A percentile compares a stretch with the other conserved stretches of the same genome.
Evolutionary conservation across 2,329 filamentous ascomycete genomes (phyloP).

Genomic region (Fusarium brevicatenulatum): DNA sequence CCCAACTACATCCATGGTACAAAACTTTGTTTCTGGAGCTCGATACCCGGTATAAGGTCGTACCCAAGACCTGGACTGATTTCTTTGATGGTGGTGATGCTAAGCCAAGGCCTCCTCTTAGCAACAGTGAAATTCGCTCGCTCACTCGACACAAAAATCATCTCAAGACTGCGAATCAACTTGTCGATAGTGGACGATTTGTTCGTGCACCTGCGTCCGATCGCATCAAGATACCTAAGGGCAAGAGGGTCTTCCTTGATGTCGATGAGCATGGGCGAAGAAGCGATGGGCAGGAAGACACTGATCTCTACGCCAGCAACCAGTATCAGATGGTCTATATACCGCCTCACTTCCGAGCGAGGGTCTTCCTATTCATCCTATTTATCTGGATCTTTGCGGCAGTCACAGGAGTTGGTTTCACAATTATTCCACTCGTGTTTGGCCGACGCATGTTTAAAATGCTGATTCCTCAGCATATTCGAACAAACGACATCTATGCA

Average conservation of each 20-base stretch:
- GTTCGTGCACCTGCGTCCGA: slow-evolving; percentile 95
- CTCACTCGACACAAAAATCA: slow-evolving; percentile 54
- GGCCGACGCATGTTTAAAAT: slow-evolving; percentile 81
- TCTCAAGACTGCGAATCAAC: slow-evolving; percentile 60
- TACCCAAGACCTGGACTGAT: slow-evolving; percentile 67
- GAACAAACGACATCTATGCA: slow-evolving; percentile 94
- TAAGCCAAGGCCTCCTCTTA: slow-evolving; percentile 53
- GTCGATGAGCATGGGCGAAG: slow-evolving; percentile 73
- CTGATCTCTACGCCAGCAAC: slow-evolving; percentile 63
- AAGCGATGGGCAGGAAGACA: slow-evolving; percentile 63
- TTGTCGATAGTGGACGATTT: slow-evolving; percentile 80
- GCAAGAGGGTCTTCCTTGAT: slow-evolving; percentile 80
- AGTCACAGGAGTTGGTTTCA: slow-evolving; percentile 83
- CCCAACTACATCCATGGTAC: slow-evolving; percentile 52
- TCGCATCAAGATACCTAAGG: slow-evolving; percentile 92
- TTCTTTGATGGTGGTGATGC: slow-evolving; percentile 61
- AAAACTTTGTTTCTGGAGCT: slow-evolving; percentile 59
- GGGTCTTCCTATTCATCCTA: slow-evolving; percentile 86
- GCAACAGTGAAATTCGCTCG: slow-evolving; percentile 49
- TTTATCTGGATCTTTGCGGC: slow-evolving; percentile 95
- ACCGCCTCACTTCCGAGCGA: slow-evolving; percentile 82
- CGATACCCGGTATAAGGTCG: slow-evolving; percentile 54
- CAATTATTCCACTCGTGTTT: slow-evolving; percentile 86
- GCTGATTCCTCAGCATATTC: slow-evolving; percentile 75
- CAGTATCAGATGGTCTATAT: slow-evolving; percentile 81